Evolutionary conservation across 2,329 filamentous ascomycete species (phyloP), one percentile per base, ranked within the genome.

Genomic region (Paraconiothyrium brasiliense): DNA sequence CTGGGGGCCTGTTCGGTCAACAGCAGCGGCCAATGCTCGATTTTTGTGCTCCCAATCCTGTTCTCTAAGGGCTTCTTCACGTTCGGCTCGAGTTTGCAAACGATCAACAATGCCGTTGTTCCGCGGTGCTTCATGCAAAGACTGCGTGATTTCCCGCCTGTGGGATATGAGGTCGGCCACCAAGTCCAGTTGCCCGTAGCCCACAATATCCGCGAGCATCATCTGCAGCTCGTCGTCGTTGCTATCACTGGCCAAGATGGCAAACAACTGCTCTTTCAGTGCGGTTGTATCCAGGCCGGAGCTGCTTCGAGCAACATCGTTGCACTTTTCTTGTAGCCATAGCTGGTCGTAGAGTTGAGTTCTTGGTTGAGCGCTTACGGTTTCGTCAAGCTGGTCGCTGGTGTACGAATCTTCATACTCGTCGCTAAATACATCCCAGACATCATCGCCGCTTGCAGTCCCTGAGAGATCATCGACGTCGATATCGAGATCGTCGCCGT

Each of bases 111-210:
- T 72, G 0, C 82, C 83, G 65, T 85, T 79, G 57, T 80, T 81
- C 52, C 74, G 49, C 27, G 60, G 58, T 8, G 65, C 64, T 51
- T 69, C 73, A 63, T 68, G 71, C 30, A 75, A 57, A 6, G 76
- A 71, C 22, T 71, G 69, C 5, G 57, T 78, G 48, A 98, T 87
- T 49, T 92, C 87, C 55, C 86, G 82, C 56, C 93, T 88, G 75
- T 94, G 89, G 2, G 89, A 86, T 56, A 98, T 90, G n/a, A 98
- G 82, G 65, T 97, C 92, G 64, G 94, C 94, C 57, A 98, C 90
- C 71, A 99, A 89, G 67, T 99, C 94, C 20, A 99, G 84, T 73
- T 98, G 93, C 70, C 95, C 93, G 71, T 94, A 98, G 0, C 96
- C 95, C 62, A 99, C 84, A 47, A 97, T 87, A 70, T 99, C 95